Evolutionary conservation across 768 basidiomycete genomes (phyloP), one percentile per base, ranked within the genome.

Genomic region (Leccinum pellstonianum): DNA sequence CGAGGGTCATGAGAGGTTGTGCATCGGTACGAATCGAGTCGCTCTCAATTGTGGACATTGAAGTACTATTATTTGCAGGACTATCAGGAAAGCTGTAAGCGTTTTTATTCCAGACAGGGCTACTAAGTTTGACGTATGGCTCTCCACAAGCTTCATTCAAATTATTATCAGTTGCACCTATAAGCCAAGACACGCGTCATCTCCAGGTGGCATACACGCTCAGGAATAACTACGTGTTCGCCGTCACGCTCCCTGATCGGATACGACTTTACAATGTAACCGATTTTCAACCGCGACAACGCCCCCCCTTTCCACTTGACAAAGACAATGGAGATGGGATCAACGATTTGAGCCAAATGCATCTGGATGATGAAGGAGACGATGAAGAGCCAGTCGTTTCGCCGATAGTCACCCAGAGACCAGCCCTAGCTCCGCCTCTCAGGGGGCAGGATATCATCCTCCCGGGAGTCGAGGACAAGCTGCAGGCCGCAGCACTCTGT

Each of bases 1-100:
- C 70, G 49, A 75, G 68, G 38, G 70, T 79, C 23, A 75, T 85
- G 65, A 76, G 84, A 61, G 86, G 86, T 19, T 84, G 83, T 61
- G 79, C 82, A 52, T 84, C 85, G 52, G 88, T 90, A 72, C 33
- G 84, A 53, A 35, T 50, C 6, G 1, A 21, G 14, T 52, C 21
- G 8, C 56, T 50, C 52, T 48, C 48, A 15, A 3, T 3, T 46
- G 9, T 43, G 19, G 15, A 52, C 43, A 27, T 58, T 67, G 27
- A 50, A 64, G 55, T 3, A 3, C 41, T 38, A n/a, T 11, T 19
- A 15, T 37, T 35, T 12, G 41, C 49, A 91, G 89, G 90, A 91
- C 69, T 91, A 85, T 67, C 86, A 85, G 65, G 86, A 91, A 66
- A 90, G 88, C 70, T 80, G 90, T 90, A 68, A 68, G 86, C 67